Percentiles rank a stretch among this genome's conserved stretches.
Evolutionary conservation across 2,329 filamentous ascomycete genomes (phyloP).

Genomic region (Metarhizium robertsii): DNA sequence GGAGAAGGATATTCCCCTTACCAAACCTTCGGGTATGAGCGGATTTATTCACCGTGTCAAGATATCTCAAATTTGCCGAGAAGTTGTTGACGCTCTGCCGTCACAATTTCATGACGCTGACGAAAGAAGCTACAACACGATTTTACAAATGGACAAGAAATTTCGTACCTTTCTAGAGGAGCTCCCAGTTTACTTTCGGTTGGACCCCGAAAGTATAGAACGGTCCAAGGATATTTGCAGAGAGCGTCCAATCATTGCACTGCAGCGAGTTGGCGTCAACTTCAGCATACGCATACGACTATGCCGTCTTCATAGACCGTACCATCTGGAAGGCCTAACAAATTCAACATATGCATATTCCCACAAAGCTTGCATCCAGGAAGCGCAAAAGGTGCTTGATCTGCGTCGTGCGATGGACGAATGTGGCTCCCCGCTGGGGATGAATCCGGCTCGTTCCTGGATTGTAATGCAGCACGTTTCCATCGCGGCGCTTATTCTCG

Average conservation of each 20-base stretch:
- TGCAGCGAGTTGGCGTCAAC: constrained; percentile 6
- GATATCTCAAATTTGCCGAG: constrained; percentile 7
- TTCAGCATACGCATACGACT: constrained; percentile 7
- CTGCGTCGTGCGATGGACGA: constrained; percentile 7
- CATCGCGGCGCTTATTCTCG: constrained; percentile 8
- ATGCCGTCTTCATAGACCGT: constrained; percentile 9
- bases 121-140: constrained; percentile 3
- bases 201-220: constrained; percentile 4
- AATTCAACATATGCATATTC: constrained; percentile 5
- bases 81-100: constrained; percentile 7
- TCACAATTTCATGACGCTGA: neutral
- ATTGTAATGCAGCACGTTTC: constrained; percentile 7
- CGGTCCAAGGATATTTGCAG: neutral
- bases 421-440: neutral
- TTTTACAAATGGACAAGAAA: constrained; percentile 6
- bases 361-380: constrained; percentile 3
- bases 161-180: constrained; percentile 3
- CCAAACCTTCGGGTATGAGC: constrained; percentile 2
- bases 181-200: constrained; percentile 4
- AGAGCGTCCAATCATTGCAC: constrained; percentile 4
- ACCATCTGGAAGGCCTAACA: constrained; percentile 5
- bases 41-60: constrained; percentile 4
- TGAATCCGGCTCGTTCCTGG: constrained; percentile 5
- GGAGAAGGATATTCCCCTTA: neutral
- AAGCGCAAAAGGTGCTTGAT: constrained; percentile 6